phyloP scores from a whole-genome alignment of 1,139 yeast genomes.

The Zygoascus hellenicus region DNA sequence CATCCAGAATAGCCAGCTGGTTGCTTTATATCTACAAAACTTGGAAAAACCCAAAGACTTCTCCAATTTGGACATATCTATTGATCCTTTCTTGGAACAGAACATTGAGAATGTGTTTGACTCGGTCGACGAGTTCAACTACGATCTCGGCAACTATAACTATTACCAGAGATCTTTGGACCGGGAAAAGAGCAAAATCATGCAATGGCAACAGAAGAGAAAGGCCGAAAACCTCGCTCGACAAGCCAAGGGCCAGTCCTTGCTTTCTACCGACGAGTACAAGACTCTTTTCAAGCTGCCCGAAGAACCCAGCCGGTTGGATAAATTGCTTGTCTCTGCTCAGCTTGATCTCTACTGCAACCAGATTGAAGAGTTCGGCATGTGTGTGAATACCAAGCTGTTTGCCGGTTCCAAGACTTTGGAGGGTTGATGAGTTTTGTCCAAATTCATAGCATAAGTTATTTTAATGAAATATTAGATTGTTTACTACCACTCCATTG shows the following conservation, averaged over 20 bases:
- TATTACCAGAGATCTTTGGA: slow-evolving; percentile 69
- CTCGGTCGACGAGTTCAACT: slow-evolving; percentile 71
- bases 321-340: slow-evolving; percentile 63
- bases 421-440: not conserved
- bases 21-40: slow-evolving; percentile 39
- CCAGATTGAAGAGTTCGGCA: slow-evolving; percentile 56
- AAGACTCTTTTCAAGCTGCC: slow-evolving; percentile 62
- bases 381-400: slow-evolving; percentile 57
- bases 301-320: slow-evolving; percentile 69
- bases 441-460: not conserved
- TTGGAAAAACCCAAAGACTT: slow-evolving; percentile 20
- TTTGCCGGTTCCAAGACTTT: slow-evolving; percentile 46
- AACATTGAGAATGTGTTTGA: slow-evolving; percentile 66
- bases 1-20: slow-evolving; percentile 55
- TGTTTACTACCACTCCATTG: too few relatives aligned
- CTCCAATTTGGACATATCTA: slow-evolving; percentile 38
- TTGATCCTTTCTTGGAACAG: slow-evolving; percentile 39
- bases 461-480: not conserved
- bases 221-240: slow-evolving; percentile 62
- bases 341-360: slow-evolving; percentile 66
- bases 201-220: slow-evolving; percentile 71
- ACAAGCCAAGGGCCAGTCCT: slow-evolving; percentile 49
- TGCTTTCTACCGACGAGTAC: slow-evolving; percentile 57
- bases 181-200: slow-evolving; percentile 64
- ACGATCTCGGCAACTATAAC: slow-evolving; percentile 77